Evolutionary conservation across 305 asterid species (phyloP).

Genomic region (Lippia alba): DNA sequence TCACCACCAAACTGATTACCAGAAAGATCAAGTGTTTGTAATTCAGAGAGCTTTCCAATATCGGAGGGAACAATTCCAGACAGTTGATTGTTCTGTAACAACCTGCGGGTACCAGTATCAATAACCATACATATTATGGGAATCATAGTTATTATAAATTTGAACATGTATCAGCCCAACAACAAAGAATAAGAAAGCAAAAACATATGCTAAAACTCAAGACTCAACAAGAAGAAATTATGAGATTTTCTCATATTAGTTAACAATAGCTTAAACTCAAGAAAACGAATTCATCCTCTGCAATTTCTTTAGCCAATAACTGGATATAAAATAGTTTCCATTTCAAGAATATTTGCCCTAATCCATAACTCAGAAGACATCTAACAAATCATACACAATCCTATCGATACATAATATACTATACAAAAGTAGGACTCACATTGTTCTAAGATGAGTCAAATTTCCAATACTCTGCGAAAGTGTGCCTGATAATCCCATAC

Average conservation of each 20-base stretch:
- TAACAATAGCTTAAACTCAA: background rate
- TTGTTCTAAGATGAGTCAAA: conserved; percentile 72
- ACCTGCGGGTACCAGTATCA: conserved; percentile 47
- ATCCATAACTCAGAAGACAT: too few species aligned
- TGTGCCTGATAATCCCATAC: conserved; percentile 76
- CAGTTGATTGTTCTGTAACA: conserved; percentile 75
- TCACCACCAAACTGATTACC: conserved; percentile 77
- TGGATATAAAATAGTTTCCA: background rate
- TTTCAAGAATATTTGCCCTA: too few species aligned
- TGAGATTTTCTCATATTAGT: background rate
- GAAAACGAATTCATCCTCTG: background rate
- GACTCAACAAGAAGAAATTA: background rate
- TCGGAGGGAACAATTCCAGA: conserved; percentile 71
- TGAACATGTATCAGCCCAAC: background rate
- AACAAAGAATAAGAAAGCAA: background rate
- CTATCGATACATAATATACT: too few species aligned
- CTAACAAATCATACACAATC: too few species aligned
- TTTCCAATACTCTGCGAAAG: conserved; percentile 87
- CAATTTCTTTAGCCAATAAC: background rate
- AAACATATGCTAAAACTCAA: background rate
- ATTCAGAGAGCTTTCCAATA: conserved; percentile 75
- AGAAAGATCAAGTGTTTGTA: conserved; percentile 81
- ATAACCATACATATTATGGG: background rate
- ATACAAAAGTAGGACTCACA: conserved; percentile 52
- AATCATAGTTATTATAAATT: background rate